Evolutionary conservation across 1,139 yeast species (phyloP).

Genomic region (Yamadazyma pseudoaaseri): DNA sequence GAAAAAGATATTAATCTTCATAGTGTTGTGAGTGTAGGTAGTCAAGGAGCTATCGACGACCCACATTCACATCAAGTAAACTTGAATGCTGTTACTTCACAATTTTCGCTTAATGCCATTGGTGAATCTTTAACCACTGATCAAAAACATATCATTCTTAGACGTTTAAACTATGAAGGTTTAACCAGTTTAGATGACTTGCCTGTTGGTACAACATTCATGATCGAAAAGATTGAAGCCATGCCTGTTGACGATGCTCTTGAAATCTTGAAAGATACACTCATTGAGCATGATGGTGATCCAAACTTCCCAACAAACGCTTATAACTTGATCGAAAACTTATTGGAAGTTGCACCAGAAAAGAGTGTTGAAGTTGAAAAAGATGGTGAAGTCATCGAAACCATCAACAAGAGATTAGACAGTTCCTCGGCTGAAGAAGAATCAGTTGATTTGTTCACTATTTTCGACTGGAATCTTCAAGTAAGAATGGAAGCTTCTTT

Average conservation of each 20-base stretch:
- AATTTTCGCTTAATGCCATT: conserved; percentile 23
- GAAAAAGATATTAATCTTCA: too few relatives aligned
- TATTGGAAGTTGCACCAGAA: too few relatives aligned
- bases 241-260: conserved; percentile 23
- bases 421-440: too few relatives aligned
- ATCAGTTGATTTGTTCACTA: too few relatives aligned
- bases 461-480: too few relatives aligned
- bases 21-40: conserved; percentile 8
- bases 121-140: conserved; percentile 24
- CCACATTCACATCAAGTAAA: conserved; percentile 20
- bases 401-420: too few relatives aligned
- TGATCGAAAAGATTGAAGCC: conserved; percentile 28
- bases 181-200: too few relatives aligned
- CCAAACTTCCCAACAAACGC: conserved; percentile 20
- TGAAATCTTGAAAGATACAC: conserved; percentile 17
- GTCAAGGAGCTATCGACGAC: conserved; percentile 5
- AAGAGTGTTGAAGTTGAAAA: too few relatives aligned
- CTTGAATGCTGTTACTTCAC: conserved; percentile 18
- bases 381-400: too few relatives aligned
- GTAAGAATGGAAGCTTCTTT: too few relatives aligned
- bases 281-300: conserved; percentile 22
- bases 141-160: conserved; percentile 28
- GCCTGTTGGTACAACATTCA: conserved; percentile 27
- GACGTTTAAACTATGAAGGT: conserved; percentile 26
- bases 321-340: conserved; percentile 24